Percentiles rank a stretch among this genome's conserved stretches.
Conservation (phyloP, 73 alveolate species). For the Stentor roeselii region DNA sequence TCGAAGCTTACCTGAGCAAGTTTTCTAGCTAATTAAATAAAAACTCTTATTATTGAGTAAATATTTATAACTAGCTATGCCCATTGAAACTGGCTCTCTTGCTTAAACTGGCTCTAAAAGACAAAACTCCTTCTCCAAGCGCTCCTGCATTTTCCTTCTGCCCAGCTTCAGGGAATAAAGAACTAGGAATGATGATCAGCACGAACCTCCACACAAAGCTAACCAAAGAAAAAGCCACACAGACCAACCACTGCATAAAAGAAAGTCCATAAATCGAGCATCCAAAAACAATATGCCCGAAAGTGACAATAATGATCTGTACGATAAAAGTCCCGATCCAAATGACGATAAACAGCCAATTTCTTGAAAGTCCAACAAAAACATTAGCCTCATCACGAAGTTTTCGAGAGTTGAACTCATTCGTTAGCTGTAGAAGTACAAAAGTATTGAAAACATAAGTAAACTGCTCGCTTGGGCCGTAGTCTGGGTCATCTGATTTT, state of each 20-base stretch:
- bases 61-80: no score
- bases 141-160: no score
- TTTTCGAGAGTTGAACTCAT: slow-evolving; percentile 79
- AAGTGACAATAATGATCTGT: slow-evolving; percentile 56
- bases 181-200: slow-evolving; percentile 17
- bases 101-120: no score
- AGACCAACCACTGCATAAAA: slow-evolving; percentile 68
- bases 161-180: background rate
- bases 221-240: slow-evolving; percentile 66
- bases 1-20: background rate
- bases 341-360: slow-evolving; percentile 57
- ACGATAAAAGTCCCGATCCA: slow-evolving; percentile 55
- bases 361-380: slow-evolving; percentile 62
- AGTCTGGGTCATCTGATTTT: background rate
- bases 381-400: slow-evolving; percentile 83
- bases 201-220: slow-evolving; percentile 37
- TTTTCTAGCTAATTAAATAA: no score
- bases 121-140: no score
- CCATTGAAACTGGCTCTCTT: no score
- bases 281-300: slow-evolving; percentile 66
- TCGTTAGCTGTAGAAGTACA: slow-evolving; percentile 81
- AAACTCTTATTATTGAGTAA: no score
- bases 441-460: slow-evolving; percentile 82
- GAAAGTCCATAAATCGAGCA: slow-evolving; percentile 73
- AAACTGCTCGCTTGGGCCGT: slow-evolving; percentile 56